These are phyloP conservation scores for Podila epicladia DNA, from an alignment of 192 early-diverging fungal species.

Conservation along the genomic window DNA sequence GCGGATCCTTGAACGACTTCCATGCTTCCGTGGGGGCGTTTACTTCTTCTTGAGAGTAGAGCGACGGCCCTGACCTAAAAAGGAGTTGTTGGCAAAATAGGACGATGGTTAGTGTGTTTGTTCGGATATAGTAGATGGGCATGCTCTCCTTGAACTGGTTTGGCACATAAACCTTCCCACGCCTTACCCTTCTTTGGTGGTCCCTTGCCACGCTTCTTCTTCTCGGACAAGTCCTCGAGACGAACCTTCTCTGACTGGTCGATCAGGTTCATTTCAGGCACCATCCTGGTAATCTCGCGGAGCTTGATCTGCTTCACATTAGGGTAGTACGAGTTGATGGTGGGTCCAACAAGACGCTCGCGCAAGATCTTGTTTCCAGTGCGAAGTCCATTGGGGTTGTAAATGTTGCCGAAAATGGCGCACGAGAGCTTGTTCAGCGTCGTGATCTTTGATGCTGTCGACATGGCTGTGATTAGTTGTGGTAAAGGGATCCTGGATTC, in stretches of 20 bases:
- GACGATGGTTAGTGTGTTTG: background rate
- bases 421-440: slow-evolving; percentile 67
- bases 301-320: slow-evolving; percentile 59
- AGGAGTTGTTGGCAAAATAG: background rate
- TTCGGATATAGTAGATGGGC: too few species aligned
- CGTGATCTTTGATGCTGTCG: slow-evolving; percentile 49
- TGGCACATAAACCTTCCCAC: background rate
- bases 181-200: slow-evolving; percentile 76
- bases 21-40: background rate
- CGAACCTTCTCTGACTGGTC: slow-evolving; percentile 73
- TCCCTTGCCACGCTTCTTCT: slow-evolving; percentile 80
- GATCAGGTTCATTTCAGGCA: slow-evolving; percentile 61
- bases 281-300: slow-evolving; percentile 59
- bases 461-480: slow-evolving; percentile 15
- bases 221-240: slow-evolving; percentile 70
- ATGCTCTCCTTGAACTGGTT: background rate
- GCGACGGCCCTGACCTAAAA: slow-evolving; percentile 62
- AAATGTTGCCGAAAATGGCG: slow-evolving; percentile 72
- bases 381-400: slow-evolving; percentile 74
- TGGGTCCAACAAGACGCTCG: slow-evolving; percentile 72
- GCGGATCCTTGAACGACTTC: background rate
- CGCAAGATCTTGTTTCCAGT: slow-evolving; percentile 80
- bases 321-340: slow-evolving; percentile 75
- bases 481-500: background rate
- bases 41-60: slow-evolving; percentile 67